These are phyloP conservation scores for Bromus sterilis DNA, from an alignment of 176 grass and related monocot genomes.

Conservation along the genomic window DNA sequence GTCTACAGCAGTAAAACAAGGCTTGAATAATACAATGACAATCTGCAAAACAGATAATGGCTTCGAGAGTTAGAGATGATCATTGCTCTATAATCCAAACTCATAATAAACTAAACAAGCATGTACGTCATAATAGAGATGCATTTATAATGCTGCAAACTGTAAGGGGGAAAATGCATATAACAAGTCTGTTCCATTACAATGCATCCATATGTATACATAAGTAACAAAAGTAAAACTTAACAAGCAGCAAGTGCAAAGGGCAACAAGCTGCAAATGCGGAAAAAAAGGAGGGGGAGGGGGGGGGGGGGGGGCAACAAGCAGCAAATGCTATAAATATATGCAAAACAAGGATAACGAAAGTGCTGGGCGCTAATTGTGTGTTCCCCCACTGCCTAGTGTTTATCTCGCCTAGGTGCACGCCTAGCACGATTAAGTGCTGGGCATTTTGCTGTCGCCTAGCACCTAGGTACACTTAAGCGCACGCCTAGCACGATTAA, in stretches of 20 bases:
- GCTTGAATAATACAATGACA: slow-evolving; percentile 1
- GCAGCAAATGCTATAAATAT: background rate
- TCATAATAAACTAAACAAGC: background rate
- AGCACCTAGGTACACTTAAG: too few relatives aligned
- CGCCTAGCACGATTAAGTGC: too few relatives aligned
- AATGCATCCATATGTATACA: background rate
- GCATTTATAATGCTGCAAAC: background rate
- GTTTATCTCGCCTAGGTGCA: background rate
- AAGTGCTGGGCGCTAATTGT: background rate
- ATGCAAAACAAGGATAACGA: background rate
- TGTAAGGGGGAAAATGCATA: background rate
- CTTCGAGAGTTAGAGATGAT: background rate
- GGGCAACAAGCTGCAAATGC: background rate
- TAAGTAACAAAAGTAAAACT: background rate
- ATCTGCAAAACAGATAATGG: slow-evolving; percentile 27
- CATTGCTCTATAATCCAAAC: background rate
- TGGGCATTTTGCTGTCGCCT: too few relatives aligned
- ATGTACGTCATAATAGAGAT: background rate
- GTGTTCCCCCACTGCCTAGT: background rate
- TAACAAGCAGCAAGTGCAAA: background rate
- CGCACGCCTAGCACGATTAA: too few relatives aligned
- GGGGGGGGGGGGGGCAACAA: background rate
- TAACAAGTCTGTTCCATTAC: background rate
- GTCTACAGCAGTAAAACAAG: background rate
- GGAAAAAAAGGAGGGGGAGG: background rate